A percentile compares a stretch with the other conserved stretches of the same genome.
Evolutionary conservation across 371 early-diverging fungal species (phyloP).

Genomic region (Mucor mucedo): DNA sequence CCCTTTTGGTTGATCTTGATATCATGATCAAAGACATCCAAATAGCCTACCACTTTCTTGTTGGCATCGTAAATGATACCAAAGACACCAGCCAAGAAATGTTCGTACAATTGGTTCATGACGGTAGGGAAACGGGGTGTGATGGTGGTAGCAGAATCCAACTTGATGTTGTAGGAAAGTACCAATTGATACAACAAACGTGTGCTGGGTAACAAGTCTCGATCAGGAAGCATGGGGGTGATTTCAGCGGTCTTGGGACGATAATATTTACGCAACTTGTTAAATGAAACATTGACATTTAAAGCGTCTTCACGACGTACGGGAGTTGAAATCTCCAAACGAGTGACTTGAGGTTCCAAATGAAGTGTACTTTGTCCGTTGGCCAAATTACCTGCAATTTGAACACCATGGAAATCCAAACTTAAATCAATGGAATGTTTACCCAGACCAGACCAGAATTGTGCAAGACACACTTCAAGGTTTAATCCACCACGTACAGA

Average conservation of each 20-base stretch:
- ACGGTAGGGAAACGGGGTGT: constrained; percentile 70
- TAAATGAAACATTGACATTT: constrained; percentile 58
- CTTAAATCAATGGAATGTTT: constrained; percentile 72
- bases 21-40: constrained; percentile 77
- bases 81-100: constrained; percentile 57
- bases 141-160: constrained; percentile 55
- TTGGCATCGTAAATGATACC: constrained; percentile 66
- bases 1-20: constrained; percentile 80
- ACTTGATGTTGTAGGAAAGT: constrained; percentile 75
- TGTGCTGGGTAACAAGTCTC: constrained; percentile 78
- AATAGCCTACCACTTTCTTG: constrained; percentile 66
- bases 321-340: constrained; percentile 74
- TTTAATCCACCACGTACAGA: constrained; percentile 75
- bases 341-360: constrained; percentile 56
- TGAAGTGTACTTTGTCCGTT: constrained; percentile 60
- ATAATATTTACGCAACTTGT: constrained; percentile 67
- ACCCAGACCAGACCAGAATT: constrained; percentile 87
- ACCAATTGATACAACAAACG: constrained; percentile 72
- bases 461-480: constrained; percentile 81
- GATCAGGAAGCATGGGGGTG: constrained; percentile 68
- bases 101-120: constrained; percentile 68
- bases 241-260: constrained; percentile 72
- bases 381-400: constrained; percentile 62
- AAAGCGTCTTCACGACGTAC: constrained; percentile 78
- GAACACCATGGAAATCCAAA: constrained; percentile 84